Evolutionary conservation across 495 filamentous ascomycete genomes (phyloP), one percentile per base, ranked within the genome.

Genomic region (Talaromyces adpressus): DNA sequence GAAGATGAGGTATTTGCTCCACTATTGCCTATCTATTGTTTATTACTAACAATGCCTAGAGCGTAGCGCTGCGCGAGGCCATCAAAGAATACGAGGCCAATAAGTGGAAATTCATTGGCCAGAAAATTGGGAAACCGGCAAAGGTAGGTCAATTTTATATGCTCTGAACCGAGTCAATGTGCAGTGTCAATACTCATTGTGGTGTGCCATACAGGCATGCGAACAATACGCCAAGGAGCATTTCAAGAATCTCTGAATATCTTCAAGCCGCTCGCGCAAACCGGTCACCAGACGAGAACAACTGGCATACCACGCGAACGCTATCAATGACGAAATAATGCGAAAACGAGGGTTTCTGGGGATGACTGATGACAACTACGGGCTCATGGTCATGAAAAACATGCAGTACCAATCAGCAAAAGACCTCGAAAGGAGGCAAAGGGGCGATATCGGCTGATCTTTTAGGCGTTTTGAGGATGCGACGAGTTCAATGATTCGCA

Each of bases 61-160:
- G 90, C 71, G 82, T 88, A 66, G 91, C 93, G 27, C 81, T 98
- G 51, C 84, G 94, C 41, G 91, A 88, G 58, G 93, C 93, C 25
- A 98, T 98, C 81, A 97, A 97, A 73, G 94, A 98, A 72, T 98
- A 98, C 74, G 94, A 98, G 72, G 86, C 89, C 63, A 97, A 91
- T 75, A 98, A 97, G 74, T 98, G 94, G 94, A 98, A 98, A 77
- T 84, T 87, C 14, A 98, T 98, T 66, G 94, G 94, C 11, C 84
- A 87, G 70, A 98, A 97, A 77, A 91, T 98, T 65, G 93, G 93
- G 64, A 98, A 98, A 79, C 94, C 94, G 18, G 94, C 94, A 59
- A 98, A 98, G 84, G 92, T 95, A 61, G 20, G 45, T 68, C 62
- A 57, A 63, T 6, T 56, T 27, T 25, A 9, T 27, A n/a, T 41